Evolutionary conservation across 2,329 filamentous ascomycete species (phyloP), one percentile per base, ranked within the genome.

Genomic region (Apiospora saccharicola): DNA sequence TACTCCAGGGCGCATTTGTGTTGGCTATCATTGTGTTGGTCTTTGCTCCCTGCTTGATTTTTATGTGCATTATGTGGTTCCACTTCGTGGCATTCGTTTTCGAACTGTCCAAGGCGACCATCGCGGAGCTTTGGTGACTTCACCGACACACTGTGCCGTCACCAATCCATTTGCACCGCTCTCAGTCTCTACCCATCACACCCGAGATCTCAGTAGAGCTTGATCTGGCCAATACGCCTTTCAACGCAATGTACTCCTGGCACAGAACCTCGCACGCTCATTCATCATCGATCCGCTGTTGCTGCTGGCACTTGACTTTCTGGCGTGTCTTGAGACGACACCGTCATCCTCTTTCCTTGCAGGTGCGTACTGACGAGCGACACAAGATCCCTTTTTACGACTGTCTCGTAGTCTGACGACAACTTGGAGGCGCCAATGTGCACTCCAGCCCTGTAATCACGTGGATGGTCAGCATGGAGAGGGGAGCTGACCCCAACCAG

Each of bases 181-280:
- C 12, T 30, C 53, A 61, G 7, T 3, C 6, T 37, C 34, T 12
- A 4, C 19, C 30, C 5, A 37, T 5, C 14, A 1, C 19, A 22
- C 26, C 53, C 24, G 24, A 34, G 51, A 57, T 57, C 51, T 57
- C 51, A 57, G 51, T 57, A 14, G 51, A 57, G 51, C 51, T 34
- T 26, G 51, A 14, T 57, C 26, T 57, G 26, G 16, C 51, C 51
- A 26, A 5, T 30, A 7, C 51, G 51, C 26, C 51, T 57, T 57
- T 57, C 51, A 13, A 57, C 51, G 26, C 34, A 13, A 13, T 61
- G 16, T 6, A 34, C 51, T 22, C 1, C 8, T 30, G 30, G 26
- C 4, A 3, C 51, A 34, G 26, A 34, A 30, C 24, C 51, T 57
- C 13, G 14, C 51, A 34, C 34, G 14, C 26, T 34, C 34, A 16